A percentile compares a stretch with the other conserved stretches of the same genome.
Evolutionary conservation across 2,329 filamentous ascomycete genomes (phyloP).

Genomic region (Ceratocystis variospora): DNA sequence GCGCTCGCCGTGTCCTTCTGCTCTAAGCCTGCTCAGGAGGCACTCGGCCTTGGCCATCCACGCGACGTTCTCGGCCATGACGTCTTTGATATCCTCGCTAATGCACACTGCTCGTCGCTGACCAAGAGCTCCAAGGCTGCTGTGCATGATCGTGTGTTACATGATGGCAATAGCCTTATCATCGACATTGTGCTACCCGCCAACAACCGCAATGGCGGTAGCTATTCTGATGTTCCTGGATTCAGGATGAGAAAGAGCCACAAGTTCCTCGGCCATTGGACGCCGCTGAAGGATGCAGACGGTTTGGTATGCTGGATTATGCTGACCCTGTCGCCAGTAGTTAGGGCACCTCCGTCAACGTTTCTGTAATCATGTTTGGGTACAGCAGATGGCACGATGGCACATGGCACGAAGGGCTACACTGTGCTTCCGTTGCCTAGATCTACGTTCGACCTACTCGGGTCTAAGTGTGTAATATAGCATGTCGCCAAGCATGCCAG

Average conservation of each 20-base stretch:
- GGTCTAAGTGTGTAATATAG: too few relatives aligned
- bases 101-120: constrained; percentile 1
- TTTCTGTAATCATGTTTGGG: background rate
- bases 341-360: background rate
- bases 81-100: constrained; percentile 9
- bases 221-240: background rate
- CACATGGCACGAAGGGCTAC: background rate
- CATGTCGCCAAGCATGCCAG: too few relatives aligned
- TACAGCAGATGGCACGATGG: background rate
- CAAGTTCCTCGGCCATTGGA: constrained; percentile 17
- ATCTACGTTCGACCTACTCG: too few relatives aligned
- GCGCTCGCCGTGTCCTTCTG: constrained; percentile 34
- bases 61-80: constrained; percentile 25
- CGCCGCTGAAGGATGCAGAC: constrained; percentile 15
- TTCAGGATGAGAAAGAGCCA: background rate
- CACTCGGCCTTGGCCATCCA: constrained; percentile 32
- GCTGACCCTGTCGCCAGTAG: background rate
- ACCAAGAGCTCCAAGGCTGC: background rate
- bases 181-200: constrained; percentile 1
- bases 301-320: background rate
- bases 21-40: constrained; percentile 34
- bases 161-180: constrained; percentile 9
- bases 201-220: background rate
- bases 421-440: too few relatives aligned
- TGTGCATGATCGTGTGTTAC: constrained; percentile 2